These are phyloP conservation scores for Venturiaceae sp. DNA, from an alignment of 2,329 filamentous ascomycete genomes.

Conservation along the genomic window DNA sequence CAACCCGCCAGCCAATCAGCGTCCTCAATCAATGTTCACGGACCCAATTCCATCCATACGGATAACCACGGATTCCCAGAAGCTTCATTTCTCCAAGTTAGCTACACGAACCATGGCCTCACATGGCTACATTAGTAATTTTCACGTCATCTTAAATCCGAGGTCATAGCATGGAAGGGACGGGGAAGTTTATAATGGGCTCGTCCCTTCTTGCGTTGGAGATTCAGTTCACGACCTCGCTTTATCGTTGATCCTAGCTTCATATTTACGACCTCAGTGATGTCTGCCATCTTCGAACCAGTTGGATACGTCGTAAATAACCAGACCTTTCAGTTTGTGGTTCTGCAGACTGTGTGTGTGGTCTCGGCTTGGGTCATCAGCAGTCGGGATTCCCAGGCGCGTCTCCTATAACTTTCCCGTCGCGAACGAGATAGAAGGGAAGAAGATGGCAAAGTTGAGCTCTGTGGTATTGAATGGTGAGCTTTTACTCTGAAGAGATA, in stretches of 20 bases:
- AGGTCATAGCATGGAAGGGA: background rate
- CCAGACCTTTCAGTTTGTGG: background rate
- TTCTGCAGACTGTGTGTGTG: background rate
- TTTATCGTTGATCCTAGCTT: background rate
- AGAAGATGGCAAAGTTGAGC: background rate
- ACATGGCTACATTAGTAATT: background rate
- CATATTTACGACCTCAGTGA: background rate
- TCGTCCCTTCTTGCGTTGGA: background rate
- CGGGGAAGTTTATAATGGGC: background rate
- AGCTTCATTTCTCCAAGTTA: background rate
- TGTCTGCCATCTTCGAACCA: background rate
- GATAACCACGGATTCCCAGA: background rate
- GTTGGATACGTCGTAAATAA: background rate
- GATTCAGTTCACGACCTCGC: background rate
- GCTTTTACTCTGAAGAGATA: background rate
- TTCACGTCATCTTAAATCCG: background rate
- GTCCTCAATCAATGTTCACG: background rate
- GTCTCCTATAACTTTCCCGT: background rate
- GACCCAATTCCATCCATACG: background rate
- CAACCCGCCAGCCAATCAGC: background rate
- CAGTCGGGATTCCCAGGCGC: background rate
- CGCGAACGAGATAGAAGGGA: background rate
- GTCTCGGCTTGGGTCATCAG: background rate
- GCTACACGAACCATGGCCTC: background rate
- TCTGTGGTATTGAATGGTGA: background rate